These are phyloP conservation scores for Yamadazyma buinensis DNA, from an alignment of 1,139 yeast species.

Conservation along the genomic window DNA sequence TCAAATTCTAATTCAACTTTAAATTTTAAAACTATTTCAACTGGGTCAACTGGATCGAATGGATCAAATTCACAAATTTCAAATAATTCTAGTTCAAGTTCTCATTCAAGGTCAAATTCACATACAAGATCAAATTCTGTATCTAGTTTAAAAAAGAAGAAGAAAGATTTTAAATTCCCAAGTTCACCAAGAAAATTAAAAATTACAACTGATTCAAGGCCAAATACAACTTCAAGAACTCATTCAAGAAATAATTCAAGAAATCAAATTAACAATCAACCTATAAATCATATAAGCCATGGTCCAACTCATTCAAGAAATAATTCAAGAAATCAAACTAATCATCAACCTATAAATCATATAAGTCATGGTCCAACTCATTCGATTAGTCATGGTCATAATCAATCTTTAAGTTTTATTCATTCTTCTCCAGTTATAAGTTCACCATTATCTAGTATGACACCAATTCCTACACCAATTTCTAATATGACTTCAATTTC, in stretches of 20 bases:
- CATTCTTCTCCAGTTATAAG: constrained; percentile 31
- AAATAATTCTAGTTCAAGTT: constrained; percentile 4
- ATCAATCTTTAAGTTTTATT: constrained; percentile 1
- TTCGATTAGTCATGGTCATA: constrained; percentile 3
- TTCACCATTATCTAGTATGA: constrained; percentile 33
- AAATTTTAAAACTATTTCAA: constrained; percentile 1
- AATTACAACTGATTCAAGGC: constrained; percentile 1
- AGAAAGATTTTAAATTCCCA: constrained; percentile 12
- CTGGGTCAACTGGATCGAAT: background rate
- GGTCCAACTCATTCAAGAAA: background rate
- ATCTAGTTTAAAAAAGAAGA: constrained; percentile 4
- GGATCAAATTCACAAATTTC: background rate
- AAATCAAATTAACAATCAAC: background rate
- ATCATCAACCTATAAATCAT: background rate
- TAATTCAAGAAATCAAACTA: constrained; percentile 3
- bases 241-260: background rate
- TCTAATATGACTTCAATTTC: constrained; percentile 26
- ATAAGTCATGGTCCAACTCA: constrained; percentile 3
- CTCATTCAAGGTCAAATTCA: constrained; percentile 1
- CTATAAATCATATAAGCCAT: background rate
- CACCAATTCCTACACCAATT: constrained; percentile 31
- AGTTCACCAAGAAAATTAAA: constrained; percentile 6
- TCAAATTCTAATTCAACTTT: constrained; percentile 3
- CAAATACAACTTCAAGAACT: constrained; percentile 3
- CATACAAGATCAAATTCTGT: constrained; percentile 4